phyloP scores from a whole-genome alignment of 768 basidiomycete species.

The Mycena polygramma region DNA sequence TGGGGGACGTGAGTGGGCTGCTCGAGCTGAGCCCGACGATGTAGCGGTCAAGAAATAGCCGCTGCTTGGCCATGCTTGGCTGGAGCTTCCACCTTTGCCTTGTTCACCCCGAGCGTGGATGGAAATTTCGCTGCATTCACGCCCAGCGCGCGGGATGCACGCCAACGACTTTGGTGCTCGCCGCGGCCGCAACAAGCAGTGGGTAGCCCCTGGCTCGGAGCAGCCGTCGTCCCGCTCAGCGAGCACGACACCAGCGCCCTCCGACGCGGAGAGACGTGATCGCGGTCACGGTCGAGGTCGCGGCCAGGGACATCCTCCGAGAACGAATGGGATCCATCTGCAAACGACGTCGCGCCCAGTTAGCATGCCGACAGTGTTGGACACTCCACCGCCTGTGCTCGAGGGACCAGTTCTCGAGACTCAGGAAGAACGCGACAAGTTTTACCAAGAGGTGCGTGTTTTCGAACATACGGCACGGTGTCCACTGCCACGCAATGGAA shows the following conservation, averaged over 20 bases:
- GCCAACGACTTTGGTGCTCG: conserved; percentile 42
- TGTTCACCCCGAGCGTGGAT: conserved; percentile 15
- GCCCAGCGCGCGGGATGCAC: conserved; percentile 27
- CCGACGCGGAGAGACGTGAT: conserved; percentile 72
- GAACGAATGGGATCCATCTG: conserved; percentile 49
- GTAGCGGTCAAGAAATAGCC: too few relatives aligned
- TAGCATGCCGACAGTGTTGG: conserved; percentile 49
- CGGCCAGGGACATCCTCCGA: conserved; percentile 45
- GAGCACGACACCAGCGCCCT: conserved; percentile 50
- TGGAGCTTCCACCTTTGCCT: conserved; percentile 16
- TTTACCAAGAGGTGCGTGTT: conserved; percentile 76
- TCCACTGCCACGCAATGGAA: background rate
- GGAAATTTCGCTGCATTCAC: conserved; percentile 32
- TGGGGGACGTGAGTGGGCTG: too few relatives aligned
- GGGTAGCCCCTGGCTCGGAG: conserved; percentile 60
- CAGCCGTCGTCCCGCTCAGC: conserved; percentile 51
- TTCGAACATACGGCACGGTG: background rate
- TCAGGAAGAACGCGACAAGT: conserved; percentile 73
- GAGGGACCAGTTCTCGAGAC: conserved; percentile 69
- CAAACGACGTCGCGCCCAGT: conserved; percentile 53
- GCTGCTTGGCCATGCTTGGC: conserved; percentile 3
- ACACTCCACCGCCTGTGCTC: conserved; percentile 46
- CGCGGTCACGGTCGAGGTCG: conserved; percentile 70
- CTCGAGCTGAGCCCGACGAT: too few relatives aligned
- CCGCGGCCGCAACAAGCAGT: conserved; percentile 69